Evolutionary conservation across 306 rosid species (phyloP).

Genomic region (Arachis stenosperma): DNA sequence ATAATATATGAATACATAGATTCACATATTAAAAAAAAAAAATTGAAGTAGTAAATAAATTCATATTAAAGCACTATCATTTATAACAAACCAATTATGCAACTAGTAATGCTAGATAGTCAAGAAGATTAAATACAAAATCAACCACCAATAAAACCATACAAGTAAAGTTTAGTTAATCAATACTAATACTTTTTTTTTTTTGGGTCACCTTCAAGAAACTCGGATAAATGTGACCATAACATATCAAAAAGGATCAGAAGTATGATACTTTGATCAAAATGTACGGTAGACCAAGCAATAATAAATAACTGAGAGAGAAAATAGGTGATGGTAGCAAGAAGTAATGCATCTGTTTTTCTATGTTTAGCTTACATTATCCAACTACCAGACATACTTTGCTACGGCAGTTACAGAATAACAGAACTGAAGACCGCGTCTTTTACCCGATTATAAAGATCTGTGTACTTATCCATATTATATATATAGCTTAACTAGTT

Average conservation of each 20-base stretch:
- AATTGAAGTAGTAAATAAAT: too few relatives aligned
- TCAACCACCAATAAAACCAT: too few relatives aligned
- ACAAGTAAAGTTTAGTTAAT: too few relatives aligned
- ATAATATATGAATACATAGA: too few relatives aligned
- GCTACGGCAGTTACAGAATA: neutral
- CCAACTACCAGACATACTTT: neutral
- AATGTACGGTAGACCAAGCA: slow-evolving; percentile 1
- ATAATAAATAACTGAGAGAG: neutral
- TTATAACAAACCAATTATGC: too few relatives aligned
- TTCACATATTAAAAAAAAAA: too few relatives aligned
- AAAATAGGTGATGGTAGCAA: neutral
- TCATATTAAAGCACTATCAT: too few relatives aligned
- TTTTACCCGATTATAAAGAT: neutral
- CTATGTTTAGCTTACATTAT: neutral
- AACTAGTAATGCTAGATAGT: too few relatives aligned
- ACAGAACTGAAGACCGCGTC: neutral
- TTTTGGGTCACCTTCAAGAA: neutral
- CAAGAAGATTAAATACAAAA: too few relatives aligned
- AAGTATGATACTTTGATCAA: neutral
- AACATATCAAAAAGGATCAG: neutral
- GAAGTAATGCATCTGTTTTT: neutral
- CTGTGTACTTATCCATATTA: neutral
- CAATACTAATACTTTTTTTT: neutral
- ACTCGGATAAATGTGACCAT: neutral
- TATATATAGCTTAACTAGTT: too few relatives aligned